Conservation (phyloP, 2,329 filamentous ascomycete genomes). For the Aspergillus neotritici region DNA sequence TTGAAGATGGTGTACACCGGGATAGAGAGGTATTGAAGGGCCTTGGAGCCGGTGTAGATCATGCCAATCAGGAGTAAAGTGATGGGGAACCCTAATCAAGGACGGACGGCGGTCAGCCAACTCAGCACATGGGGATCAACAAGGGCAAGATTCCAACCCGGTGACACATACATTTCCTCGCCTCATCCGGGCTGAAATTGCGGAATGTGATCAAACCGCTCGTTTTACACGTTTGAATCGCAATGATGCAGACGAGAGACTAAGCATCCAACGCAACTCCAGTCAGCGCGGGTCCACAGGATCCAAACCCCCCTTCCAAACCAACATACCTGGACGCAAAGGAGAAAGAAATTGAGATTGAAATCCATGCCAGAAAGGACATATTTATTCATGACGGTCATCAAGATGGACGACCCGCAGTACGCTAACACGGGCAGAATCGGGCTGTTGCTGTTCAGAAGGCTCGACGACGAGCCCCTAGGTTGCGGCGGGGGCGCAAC, state of each 20-base stretch:
- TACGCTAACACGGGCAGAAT: slow-evolving; percentile 78
- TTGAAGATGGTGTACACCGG: slow-evolving; percentile 99
- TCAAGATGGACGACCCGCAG: slow-evolving; percentile 92
- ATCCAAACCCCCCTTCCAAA: background rate
- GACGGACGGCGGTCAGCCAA: slow-evolving; percentile 4
- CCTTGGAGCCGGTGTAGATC: slow-evolving; percentile 98
- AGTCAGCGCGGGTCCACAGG: background rate
- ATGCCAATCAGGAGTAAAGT: slow-evolving; percentile 94
- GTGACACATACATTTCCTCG: slow-evolving; percentile 71
- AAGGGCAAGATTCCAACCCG: slow-evolving; percentile 1
- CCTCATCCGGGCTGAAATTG: slow-evolving; percentile 83
- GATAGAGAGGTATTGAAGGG: slow-evolving; percentile 91
- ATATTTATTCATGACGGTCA: slow-evolving; percentile 99
- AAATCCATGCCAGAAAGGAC: slow-evolving; percentile 85
- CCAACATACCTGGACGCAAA: slow-evolving; percentile 75
- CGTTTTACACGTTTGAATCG: slow-evolving; percentile 78
- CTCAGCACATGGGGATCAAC: background rate
- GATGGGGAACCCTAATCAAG: slow-evolving; percentile 77
- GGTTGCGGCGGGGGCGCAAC: slow-evolving; percentile 35
- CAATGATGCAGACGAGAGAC: slow-evolving; percentile 82
- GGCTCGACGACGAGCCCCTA: slow-evolving; percentile 31
- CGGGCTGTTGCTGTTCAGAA: slow-evolving; percentile 66
- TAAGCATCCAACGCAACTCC: slow-evolving; percentile 32
- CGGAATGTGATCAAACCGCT: slow-evolving; percentile 73
- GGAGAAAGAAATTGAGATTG: slow-evolving; percentile 95